Percentiles rank a stretch among this genome's conserved stretches.
Evolutionary conservation across 257 asterid species (phyloP).

Genomic region (Solanum sparsipilum): DNA sequence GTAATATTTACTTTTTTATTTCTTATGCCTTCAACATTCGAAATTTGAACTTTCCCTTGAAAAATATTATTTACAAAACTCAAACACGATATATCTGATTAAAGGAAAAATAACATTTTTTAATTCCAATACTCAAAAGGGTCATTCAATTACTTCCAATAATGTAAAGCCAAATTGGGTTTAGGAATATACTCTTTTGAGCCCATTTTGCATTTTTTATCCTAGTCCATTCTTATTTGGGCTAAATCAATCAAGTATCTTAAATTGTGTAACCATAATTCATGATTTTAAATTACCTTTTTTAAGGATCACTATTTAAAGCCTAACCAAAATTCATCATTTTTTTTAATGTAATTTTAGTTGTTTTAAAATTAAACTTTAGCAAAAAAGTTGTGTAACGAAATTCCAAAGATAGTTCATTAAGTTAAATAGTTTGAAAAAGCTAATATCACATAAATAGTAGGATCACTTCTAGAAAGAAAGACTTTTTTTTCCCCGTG

Average conservation of each 20-base stretch:
- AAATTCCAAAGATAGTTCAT: neutral
- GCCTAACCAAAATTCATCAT: neutral
- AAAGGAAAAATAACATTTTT: too few relatives aligned
- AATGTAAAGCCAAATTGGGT: too few relatives aligned
- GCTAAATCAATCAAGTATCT: neutral
- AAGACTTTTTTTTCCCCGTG: neutral
- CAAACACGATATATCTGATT: too few relatives aligned
- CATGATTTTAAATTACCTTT: neutral
- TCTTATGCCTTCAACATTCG: neutral
- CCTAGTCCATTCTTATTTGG: neutral
- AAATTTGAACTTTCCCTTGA: neutral
- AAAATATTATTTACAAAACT: neutral
- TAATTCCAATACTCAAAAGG: neutral
- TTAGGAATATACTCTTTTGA: neutral
- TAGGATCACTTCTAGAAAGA: neutral
- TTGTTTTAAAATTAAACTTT: too few relatives aligned
- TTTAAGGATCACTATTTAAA: neutral
- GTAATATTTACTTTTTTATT: too few relatives aligned
- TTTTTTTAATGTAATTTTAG: neutral
- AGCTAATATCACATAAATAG: neutral
- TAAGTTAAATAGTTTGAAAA: neutral
- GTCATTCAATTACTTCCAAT: neutral
- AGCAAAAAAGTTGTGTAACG: neutral
- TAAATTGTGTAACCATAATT: too few relatives aligned
- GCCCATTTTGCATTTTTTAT: neutral